These are phyloP conservation scores for Emmonsiellopsis sp. DNA, from an alignment of 2,329 filamentous ascomycete species.

Conservation along the genomic window DNA sequence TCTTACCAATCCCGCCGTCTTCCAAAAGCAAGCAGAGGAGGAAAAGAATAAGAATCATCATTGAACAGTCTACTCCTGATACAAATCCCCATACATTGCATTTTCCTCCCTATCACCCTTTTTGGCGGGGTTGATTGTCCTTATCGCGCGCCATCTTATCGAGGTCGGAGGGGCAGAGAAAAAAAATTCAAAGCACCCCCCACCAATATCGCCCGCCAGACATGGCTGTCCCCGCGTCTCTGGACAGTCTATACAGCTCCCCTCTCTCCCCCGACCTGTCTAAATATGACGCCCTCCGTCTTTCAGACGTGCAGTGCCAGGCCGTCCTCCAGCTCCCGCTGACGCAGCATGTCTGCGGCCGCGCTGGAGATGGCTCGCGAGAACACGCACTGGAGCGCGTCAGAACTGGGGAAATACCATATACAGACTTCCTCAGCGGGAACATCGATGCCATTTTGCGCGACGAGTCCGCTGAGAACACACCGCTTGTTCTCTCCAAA, in stretches of 20 bases:
- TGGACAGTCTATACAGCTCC: slow-evolving; percentile 26
- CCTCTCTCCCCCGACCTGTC: slow-evolving; percentile 13
- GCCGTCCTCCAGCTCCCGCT: slow-evolving; percentile 22
- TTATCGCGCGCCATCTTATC: not conserved
- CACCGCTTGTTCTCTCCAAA: slow-evolving; percentile 21
- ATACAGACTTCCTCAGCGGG: not conserved
- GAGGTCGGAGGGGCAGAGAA: not conserved
- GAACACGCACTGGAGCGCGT: not conserved
- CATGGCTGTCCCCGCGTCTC: slow-evolving; percentile 11
- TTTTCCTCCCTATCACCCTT: no score
- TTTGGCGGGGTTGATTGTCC: no score
- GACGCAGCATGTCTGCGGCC: not conserved
- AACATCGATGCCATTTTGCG: not conserved
- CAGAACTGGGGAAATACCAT: not conserved
- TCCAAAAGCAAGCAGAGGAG: no score
- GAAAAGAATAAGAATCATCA: no score
- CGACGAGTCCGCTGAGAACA: not conserved
- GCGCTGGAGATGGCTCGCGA: not conserved
- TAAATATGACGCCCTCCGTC: slow-evolving; percentile 27
- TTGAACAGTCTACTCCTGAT: no score
- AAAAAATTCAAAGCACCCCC: not conserved
- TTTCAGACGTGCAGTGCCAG: slow-evolving; percentile 25
- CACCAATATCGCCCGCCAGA: not conserved
- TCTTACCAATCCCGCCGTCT: no score
- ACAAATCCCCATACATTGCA: no score